These are phyloP conservation scores for Candida gigantensis DNA, from an alignment of 1,139 yeast species.

Conservation along the genomic window DNA sequence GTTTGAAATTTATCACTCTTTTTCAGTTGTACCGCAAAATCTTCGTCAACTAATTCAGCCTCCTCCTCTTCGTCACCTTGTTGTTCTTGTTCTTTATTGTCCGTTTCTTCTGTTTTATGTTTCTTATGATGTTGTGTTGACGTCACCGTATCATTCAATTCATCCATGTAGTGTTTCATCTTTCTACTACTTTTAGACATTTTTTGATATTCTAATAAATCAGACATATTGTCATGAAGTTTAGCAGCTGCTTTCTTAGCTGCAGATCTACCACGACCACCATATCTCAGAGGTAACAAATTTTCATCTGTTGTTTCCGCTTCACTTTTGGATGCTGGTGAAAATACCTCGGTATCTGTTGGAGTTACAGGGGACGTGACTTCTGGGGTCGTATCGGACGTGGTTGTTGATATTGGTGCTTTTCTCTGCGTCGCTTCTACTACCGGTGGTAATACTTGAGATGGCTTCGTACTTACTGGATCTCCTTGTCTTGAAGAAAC, in stretches of 20 bases:
- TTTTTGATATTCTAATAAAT: slow-evolving; percentile 61
- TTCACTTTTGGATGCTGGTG: neutral
- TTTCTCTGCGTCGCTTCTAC: neutral
- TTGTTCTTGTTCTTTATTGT: neutral
- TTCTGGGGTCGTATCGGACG: no score
- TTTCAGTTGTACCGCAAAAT: no score
- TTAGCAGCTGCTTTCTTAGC: slow-evolving; percentile 65
- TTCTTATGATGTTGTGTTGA: slow-evolving; percentile 14
- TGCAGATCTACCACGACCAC: slow-evolving; percentile 53
- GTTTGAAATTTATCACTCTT: no score
- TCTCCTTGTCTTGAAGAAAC: neutral
- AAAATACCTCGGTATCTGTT: no score
- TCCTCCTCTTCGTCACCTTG: neutral
- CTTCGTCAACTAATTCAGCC: neutral
- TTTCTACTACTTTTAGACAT: slow-evolving; percentile 40
- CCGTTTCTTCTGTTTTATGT: slow-evolving; percentile 3
- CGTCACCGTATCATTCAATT: no score
- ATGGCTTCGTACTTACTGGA: no score
- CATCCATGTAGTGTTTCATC: slow-evolving; percentile 41
- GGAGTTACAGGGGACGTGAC: no score
- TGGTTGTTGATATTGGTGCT: no score
- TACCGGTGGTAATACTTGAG: neutral
- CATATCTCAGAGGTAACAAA: slow-evolving; percentile 5
- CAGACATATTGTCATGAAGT: slow-evolving; percentile 68
- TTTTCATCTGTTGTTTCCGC: neutral